A percentile compares a stretch with the other conserved stretches of the same genome.
These are phyloP conservation scores for Zygosaccharomyces pseudobailii DNA, from an alignment of 1,139 yeast genomes.

Conservation along the genomic window DNA sequence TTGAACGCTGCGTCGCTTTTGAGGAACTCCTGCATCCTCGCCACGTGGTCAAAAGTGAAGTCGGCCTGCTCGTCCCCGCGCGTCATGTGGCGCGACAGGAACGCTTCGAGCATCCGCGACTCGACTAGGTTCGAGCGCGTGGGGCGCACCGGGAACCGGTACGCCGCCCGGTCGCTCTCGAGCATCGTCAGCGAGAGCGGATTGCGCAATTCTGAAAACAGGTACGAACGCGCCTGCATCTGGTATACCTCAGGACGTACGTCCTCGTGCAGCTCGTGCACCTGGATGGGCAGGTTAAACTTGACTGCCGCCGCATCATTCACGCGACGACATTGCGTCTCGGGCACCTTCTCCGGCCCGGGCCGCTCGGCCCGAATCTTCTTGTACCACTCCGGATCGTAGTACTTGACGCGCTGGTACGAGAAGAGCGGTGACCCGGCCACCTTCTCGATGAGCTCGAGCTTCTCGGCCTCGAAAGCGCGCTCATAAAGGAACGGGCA, in stretches of 20 bases:
- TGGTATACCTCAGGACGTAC: conserved; percentile 28
- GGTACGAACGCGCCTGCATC: conserved; percentile 22
- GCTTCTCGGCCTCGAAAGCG: conserved; percentile 9
- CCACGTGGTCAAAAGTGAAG: conserved; percentile 20
- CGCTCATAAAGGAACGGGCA: conserved; percentile 18
- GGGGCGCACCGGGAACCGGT: conserved; percentile 17
- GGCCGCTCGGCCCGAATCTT: conserved; percentile 2
- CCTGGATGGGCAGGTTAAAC: conserved; percentile 18
- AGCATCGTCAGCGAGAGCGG: conserved; percentile 27
- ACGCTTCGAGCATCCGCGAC: conserved; percentile 12
- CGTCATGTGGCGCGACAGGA: conserved; percentile 3
- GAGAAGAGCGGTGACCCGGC: conserved; percentile 11
- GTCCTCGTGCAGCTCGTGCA: conserved; percentile 12
- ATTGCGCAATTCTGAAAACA: conserved; percentile 15
- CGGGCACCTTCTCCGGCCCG: conserved; percentile 3
- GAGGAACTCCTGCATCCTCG: conserved; percentile 18
- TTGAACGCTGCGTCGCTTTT: conserved; percentile 8
- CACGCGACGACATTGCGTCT: conserved; percentile 3
- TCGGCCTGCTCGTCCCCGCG: conserved; percentile 10
- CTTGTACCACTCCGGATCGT: conserved; percentile 9
- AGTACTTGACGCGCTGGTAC: conserved; percentile 11
- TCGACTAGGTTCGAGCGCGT: conserved; percentile 20
- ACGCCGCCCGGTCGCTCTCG: conserved; percentile 15
- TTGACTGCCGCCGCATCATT: conserved; percentile 1
- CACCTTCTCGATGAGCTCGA: conserved; percentile 7